These are phyloP conservation scores for Ustulina deusta DNA, from an alignment of 2,329 filamentous ascomycete species.

Conservation along the genomic window DNA sequence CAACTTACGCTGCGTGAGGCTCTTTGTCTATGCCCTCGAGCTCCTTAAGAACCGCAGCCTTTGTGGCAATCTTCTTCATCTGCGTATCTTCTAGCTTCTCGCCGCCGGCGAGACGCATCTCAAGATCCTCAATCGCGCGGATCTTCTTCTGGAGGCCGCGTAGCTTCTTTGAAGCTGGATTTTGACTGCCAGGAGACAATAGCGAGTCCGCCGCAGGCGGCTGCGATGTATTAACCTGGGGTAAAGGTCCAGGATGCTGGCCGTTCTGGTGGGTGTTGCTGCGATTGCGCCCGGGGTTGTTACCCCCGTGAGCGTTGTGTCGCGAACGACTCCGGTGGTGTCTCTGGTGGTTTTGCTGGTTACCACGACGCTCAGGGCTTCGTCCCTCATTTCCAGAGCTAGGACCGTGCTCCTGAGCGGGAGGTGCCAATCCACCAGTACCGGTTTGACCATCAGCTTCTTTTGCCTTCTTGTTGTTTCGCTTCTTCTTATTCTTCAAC, in stretches of 20 bases:
- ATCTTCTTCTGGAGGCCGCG: conserved; percentile 96
- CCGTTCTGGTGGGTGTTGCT: conserved; percentile 62
- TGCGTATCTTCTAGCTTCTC: conserved; percentile 99
- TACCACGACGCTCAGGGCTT: conserved; percentile 75
- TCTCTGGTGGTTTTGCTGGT: conserved; percentile 64
- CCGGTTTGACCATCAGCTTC: conserved; percentile 74
- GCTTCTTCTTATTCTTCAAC: conserved; percentile 98
- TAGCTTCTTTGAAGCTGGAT: conserved; percentile 92
- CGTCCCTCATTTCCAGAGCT: conserved; percentile 65
- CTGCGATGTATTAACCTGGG: conserved; percentile 49
- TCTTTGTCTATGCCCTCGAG: conserved; percentile 70
- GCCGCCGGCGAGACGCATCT: conserved; percentile 93
- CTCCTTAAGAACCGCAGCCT: conserved; percentile 85
- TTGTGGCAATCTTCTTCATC: conserved; percentile 97
- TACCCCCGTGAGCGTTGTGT: conserved; percentile 59
- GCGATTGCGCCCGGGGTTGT: conserved; percentile 62
- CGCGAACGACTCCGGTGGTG: conserved; percentile 66
- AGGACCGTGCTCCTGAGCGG: conserved; percentile 56
- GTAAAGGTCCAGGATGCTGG: conserved; percentile 46
- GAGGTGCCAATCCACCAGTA: conserved; percentile 60
- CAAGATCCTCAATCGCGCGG: conserved; percentile 95
- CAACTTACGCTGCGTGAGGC: conserved; percentile 31
- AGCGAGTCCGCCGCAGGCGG: conserved; percentile 62
- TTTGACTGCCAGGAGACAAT: conserved; percentile 62
- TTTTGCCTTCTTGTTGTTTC: conserved; percentile 88